A percentile compares a stretch with the other conserved stretches of the same genome.
phyloP scores from a whole-genome alignment of 78 protist species.

The Planoprotostelium fungivorum region DNA sequence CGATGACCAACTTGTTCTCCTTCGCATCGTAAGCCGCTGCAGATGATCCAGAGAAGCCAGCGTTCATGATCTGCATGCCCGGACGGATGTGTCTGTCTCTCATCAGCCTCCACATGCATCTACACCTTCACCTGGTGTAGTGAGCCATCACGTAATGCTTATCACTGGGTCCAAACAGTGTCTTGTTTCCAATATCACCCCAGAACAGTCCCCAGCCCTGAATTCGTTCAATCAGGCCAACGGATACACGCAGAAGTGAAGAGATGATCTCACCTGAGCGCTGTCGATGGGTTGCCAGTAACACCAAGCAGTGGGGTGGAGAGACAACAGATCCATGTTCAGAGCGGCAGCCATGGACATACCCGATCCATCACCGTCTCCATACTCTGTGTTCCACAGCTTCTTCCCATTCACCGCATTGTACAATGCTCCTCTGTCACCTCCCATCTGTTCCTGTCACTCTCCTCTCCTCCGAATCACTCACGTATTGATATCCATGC shows the following conservation, averaged over 20 bases:
- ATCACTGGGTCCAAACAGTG: not conserved
- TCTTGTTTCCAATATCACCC: not conserved
- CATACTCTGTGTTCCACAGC: slow-evolving; percentile 3
- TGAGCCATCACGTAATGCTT: not conserved
- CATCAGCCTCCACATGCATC: no score
- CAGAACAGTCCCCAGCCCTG: no score
- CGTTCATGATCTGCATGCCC: not conserved
- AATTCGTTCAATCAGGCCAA: not conserved
- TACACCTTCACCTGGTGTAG: no score
- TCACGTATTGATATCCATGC: not conserved
- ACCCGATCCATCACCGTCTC: not conserved
- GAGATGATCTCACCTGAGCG: not conserved
- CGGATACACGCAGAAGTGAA: not conserved
- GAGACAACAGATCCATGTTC: not conserved
- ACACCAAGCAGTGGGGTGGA: slow-evolving; percentile 6
- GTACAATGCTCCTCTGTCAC: not conserved
- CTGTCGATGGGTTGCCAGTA: slow-evolving; percentile 5
- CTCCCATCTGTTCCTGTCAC: not conserved
- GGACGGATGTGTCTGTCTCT: not conserved
- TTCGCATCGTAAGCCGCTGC: not conserved
- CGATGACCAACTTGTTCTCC: not conserved
- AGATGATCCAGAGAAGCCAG: not conserved
- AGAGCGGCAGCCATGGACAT: not conserved
- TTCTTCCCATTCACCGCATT: not conserved
- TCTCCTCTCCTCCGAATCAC: not conserved